phyloP scores from a whole-genome alignment of 1,284 basidiomycete genomes.

The Rugiboletus extremiorientalis region DNA sequence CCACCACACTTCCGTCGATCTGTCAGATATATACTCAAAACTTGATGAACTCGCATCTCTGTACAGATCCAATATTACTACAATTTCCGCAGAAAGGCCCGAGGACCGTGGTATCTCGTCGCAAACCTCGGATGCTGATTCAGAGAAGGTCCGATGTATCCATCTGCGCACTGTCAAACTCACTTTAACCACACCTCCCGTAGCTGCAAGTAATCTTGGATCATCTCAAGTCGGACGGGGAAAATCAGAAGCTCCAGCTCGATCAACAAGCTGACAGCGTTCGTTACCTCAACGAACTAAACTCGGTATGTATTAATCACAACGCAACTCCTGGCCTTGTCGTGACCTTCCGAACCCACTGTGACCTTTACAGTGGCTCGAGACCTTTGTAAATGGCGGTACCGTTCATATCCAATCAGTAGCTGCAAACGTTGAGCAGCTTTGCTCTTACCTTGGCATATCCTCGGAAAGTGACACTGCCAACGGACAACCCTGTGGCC shows the following conservation, averaged over 20 bases:
- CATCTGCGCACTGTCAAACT: neutral
- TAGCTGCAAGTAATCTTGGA: constrained; percentile 46
- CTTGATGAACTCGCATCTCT: constrained; percentile 30
- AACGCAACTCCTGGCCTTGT: neutral
- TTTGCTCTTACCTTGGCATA: constrained; percentile 51
- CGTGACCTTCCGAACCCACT: neutral
- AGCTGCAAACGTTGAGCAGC: constrained; percentile 56
- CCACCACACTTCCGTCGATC: constrained; percentile 2
- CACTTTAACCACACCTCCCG: neutral
- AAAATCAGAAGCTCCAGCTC: constrained; percentile 46
- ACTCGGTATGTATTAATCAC: constrained; percentile 45
- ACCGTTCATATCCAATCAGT: constrained; percentile 68
- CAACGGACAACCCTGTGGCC: neutral
- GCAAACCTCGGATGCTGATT: constrained; percentile 5
- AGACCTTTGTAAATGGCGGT: constrained; percentile 74
- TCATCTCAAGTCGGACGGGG: constrained; percentile 46
- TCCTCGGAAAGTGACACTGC: constrained; percentile 11
- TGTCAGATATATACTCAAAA: constrained; percentile 29
- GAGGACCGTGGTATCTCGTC: neutral
- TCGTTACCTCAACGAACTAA: constrained; percentile 73
- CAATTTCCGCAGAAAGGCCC: constrained; percentile 1
- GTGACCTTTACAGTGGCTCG: constrained; percentile 64
- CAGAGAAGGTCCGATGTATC: constrained; percentile 24
- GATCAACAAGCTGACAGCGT: constrained; percentile 70
- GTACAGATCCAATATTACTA: constrained; percentile 13